Percentiles rank a stretch among this genome's conserved stretches.
These are phyloP conservation scores for Aspergillus pseudoterreus DNA, from an alignment of 2,329 filamentous ascomycete species.

Conservation along the genomic window DNA sequence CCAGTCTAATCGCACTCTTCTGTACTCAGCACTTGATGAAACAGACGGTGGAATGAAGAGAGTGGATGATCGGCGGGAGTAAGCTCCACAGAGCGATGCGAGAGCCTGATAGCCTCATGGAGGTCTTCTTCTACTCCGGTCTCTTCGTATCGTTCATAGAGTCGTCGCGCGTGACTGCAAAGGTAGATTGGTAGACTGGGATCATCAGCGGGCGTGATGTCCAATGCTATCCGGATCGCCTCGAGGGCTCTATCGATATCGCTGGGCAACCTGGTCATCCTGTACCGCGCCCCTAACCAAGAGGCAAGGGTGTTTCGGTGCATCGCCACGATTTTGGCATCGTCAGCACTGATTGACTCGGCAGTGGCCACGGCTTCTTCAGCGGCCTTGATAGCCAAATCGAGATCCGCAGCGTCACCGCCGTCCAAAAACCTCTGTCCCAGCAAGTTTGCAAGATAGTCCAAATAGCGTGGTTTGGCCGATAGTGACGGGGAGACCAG, in stretches of 20 bases:
- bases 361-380: background rate
- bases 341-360: background rate
- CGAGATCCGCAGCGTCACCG: background rate
- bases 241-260: background rate
- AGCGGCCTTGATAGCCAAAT: background rate
- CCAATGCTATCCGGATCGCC: background rate
- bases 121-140: background rate
- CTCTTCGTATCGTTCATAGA: conserved; percentile 1
- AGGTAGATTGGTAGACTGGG: conserved; percentile 1
- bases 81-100: background rate
- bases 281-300: background rate
- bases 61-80: background rate
- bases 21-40: background rate
- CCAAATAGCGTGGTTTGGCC: background rate
- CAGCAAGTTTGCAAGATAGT: conserved; percentile 1
- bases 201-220: background rate
- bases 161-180: background rate
- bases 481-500: background rate
- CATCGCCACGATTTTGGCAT: background rate
- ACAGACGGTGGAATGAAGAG: background rate
- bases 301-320: conserved; percentile 1
- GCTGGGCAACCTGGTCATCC: background rate
- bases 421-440: conserved; percentile 1
- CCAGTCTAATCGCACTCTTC: background rate
- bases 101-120: background rate